Percentiles rank a stretch among this genome's conserved stretches.
Evolutionary conservation across 192 early-diverging fungal genomes (phyloP).

Genomic region (Dimargaris verticillata): DNA sequence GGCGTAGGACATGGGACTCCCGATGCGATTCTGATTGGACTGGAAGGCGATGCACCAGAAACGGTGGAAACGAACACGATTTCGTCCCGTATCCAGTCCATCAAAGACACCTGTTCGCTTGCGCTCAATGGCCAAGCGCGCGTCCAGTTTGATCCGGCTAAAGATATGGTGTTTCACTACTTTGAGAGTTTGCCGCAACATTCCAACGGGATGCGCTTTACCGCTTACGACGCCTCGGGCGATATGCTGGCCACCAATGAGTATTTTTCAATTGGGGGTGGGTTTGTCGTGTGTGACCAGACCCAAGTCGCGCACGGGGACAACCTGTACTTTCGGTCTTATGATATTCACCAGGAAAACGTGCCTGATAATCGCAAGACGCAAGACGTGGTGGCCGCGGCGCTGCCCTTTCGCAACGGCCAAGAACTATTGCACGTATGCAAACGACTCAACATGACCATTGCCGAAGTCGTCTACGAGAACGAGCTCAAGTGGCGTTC

Average conservation of each 20-base stretch:
- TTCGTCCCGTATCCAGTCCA: slow-evolving; percentile 50
- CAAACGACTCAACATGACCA: slow-evolving; percentile 62
- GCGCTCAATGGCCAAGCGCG: slow-evolving; percentile 54
- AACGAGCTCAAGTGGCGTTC: slow-evolving; percentile 87
- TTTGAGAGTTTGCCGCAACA: slow-evolving; percentile 78
- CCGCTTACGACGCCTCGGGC: slow-evolving; percentile 60
- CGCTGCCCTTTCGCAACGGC: slow-evolving; percentile 70
- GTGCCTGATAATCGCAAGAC: slow-evolving; percentile 33
- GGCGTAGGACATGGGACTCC: slow-evolving; percentile 94
- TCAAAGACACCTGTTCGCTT: slow-evolving; percentile 52
- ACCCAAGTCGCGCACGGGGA: slow-evolving; percentile 63
- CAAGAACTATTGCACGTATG: slow-evolving; percentile 66
- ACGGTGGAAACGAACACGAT: slow-evolving; percentile 70
- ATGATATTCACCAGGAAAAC: slow-evolving; percentile 21
- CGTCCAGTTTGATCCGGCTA: slow-evolving; percentile 69
- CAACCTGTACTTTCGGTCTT: slow-evolving; percentile 40
- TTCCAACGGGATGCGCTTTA: slow-evolving; percentile 92
- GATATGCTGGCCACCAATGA: slow-evolving; percentile 86
- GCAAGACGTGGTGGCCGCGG: slow-evolving; percentile 58
- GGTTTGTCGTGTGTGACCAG: slow-evolving; percentile 86
- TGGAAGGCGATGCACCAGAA: slow-evolving; percentile 83
- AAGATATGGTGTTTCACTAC: slow-evolving; percentile 79
- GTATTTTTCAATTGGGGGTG: slow-evolving; percentile 90
- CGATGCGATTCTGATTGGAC: slow-evolving; percentile 72
- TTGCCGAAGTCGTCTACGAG: slow-evolving; percentile 88